Percentiles rank a stretch among this genome's conserved stretches.
Conservation (phyloP, 208 protist genomes). For the Naegleria lovaniensis region DNA sequence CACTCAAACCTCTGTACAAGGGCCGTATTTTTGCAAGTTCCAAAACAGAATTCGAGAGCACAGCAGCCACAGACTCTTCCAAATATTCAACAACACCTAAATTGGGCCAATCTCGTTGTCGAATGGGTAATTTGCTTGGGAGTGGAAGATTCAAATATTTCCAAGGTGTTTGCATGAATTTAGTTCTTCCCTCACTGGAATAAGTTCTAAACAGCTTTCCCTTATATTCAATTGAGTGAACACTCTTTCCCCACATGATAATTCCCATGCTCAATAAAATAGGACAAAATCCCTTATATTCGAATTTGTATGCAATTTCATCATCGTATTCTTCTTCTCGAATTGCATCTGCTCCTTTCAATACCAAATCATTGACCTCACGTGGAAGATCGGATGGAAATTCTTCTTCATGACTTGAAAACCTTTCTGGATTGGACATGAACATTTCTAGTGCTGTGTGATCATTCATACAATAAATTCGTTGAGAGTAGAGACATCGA, state of each 20-base stretch:
- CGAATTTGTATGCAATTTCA: neutral
- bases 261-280: neutral
- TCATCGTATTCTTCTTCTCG: neutral
- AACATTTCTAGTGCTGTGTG: neutral
- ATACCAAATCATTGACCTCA: neutral
- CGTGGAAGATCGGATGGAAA: neutral
- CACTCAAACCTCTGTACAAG: neutral
- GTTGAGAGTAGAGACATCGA: neutral
- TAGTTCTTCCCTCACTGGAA: neutral
- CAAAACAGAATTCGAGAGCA: neutral
- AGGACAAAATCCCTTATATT: neutral
- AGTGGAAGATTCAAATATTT: neutral
- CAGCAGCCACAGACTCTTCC: neutral
- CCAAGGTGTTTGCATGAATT: neutral
- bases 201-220: neutral
- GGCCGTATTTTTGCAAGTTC: neutral
- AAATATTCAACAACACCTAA: neutral
- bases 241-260: neutral
- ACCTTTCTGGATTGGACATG: neutral
- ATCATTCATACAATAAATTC: slow-evolving; percentile 10
- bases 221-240: neutral
- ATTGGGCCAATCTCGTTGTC: neutral
- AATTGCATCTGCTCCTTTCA: neutral
- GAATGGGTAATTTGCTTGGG: neutral
- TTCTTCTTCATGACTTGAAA: too few species aligned